Conservation (phyloP, 805 yeast species). For the Wickerhamiella sorbophila region DNA sequence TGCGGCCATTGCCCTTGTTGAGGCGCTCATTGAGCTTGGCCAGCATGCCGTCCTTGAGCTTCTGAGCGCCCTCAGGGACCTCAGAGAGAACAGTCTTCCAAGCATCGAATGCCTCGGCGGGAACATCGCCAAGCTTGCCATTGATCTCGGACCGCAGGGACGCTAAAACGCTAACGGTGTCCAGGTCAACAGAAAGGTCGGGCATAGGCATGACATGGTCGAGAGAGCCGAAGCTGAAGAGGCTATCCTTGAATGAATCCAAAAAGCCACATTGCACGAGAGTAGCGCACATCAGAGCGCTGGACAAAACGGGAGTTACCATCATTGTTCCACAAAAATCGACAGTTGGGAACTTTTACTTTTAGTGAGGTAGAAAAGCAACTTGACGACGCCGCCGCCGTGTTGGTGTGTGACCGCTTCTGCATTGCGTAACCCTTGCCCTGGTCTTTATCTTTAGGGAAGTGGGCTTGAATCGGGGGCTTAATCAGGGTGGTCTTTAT, state of each 20-base stretch:
- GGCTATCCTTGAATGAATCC: constrained; percentile 12
- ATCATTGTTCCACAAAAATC: neutral
- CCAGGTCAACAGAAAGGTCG: too few relatives aligned
- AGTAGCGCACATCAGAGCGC: constrained; percentile 11
- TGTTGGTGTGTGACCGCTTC: constrained; percentile 1
- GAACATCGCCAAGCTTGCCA: constrained; percentile 17
- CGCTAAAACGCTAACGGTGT: constrained; percentile 19
- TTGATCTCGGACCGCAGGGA: constrained; percentile 9
- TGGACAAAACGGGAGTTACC: constrained; percentile 1
- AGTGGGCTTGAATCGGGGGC: neutral
- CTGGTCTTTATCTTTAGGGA: constrained; percentile 1
- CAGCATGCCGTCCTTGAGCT: constrained; percentile 15
- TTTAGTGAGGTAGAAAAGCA: neutral
- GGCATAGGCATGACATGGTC: constrained; percentile 10
- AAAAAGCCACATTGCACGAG: constrained; percentile 12
- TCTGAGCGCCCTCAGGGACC: constrained; percentile 19
- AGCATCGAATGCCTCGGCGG: constrained; percentile 19
- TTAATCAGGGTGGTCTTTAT: too few relatives aligned
- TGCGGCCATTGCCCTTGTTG: neutral
- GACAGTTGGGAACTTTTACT: neutral
- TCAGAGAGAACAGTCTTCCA: constrained; percentile 22
- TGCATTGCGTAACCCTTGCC: constrained; percentile 3
- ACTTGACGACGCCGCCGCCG: neutral
- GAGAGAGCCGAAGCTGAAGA: constrained; percentile 8
- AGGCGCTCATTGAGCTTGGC: constrained; percentile 8